phyloP scores from a whole-genome alignment of 345 rosid species.

The Bruguiera sexangula region DNA sequence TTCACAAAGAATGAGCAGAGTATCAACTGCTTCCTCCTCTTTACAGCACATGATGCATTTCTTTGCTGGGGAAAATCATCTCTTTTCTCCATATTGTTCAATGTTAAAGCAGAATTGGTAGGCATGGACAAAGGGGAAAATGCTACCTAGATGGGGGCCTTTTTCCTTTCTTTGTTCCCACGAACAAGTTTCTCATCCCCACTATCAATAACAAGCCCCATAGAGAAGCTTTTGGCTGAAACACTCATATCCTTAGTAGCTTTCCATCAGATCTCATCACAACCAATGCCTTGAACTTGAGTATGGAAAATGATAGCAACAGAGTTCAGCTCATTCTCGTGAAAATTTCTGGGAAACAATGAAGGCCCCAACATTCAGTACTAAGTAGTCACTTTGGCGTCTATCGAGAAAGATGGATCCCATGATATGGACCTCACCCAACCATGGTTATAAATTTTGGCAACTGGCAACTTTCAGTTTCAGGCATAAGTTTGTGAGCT shows the following conservation, averaged over 20 bases:
- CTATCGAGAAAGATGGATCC: background rate
- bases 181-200: background rate
- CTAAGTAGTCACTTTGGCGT: background rate
- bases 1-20: too few relatives aligned
- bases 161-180: background rate
- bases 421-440: too few relatives aligned
- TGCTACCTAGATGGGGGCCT: too few relatives aligned
- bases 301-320: background rate
- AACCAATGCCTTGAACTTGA: background rate
- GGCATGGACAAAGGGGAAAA: too few relatives aligned
- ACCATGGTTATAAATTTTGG: too few relatives aligned
- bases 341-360: background rate
- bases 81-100: too few relatives aligned
- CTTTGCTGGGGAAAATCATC: too few relatives aligned
- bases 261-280: background rate
- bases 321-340: background rate
- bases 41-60: too few relatives aligned
- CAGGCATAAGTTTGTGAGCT: too few relatives aligned
- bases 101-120: too few relatives aligned
- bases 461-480: too few relatives aligned
- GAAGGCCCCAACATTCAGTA: background rate
- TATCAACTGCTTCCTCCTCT: too few relatives aligned
- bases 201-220: background rate
- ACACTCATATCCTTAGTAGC: background rate
- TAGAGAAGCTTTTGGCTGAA: background rate